Evolutionary conservation across 2,329 filamentous ascomycete species (phyloP).

Genomic region (Atkinsonella hypoxylon): DNA sequence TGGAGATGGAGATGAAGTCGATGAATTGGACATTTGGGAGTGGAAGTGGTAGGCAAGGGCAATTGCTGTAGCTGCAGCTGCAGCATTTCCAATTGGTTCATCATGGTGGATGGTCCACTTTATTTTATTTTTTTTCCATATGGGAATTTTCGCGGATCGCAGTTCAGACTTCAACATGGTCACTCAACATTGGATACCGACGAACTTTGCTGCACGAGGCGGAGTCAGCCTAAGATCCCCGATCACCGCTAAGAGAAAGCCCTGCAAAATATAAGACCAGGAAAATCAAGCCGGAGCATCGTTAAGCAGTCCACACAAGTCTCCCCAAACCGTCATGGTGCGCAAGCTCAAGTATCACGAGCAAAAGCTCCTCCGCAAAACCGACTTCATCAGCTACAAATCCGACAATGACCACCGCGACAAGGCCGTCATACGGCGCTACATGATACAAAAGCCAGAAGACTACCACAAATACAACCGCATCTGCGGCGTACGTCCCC

Average conservation of each 20-base stretch:
- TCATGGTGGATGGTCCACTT: neutral
- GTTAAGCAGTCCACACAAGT: neutral
- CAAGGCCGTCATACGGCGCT: conserved; percentile 65
- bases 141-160: neutral
- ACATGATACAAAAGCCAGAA: conserved; percentile 80
- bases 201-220: neutral
- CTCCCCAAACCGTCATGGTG: conserved; percentile 49
- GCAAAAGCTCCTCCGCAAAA: conserved; percentile 83
- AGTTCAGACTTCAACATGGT: neutral
- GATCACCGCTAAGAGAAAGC: neutral
- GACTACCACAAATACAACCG: conserved; percentile 63
- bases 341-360: conserved; percentile 95
- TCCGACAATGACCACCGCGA: conserved; percentile 79
- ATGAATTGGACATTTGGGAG: neutral
- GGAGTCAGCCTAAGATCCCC: neutral
- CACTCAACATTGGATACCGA: neutral
- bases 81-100: neutral
- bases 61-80: neutral
- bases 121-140: neutral
- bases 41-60: too few species aligned
- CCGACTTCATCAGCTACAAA: conserved; percentile 92
- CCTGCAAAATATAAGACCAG: neutral
- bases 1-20: neutral
- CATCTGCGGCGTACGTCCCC: conserved; percentile 51
- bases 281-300: neutral